Evolutionary conservation across 108 stramenopile genomes (phyloP).

Genomic region (Nitzschia sp.): DNA sequence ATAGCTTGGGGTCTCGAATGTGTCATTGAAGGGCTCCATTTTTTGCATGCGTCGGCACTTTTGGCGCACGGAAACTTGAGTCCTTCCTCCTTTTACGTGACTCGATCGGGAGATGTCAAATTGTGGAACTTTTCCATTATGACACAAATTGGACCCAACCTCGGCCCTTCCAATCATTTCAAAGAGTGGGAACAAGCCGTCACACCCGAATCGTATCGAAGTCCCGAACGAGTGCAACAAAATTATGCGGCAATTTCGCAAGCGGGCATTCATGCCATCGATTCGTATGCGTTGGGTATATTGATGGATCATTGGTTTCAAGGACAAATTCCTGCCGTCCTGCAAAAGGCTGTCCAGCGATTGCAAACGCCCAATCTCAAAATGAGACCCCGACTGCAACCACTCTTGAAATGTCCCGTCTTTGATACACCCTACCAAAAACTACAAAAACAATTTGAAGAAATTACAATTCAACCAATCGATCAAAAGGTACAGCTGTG

Average conservation of each 20-base stretch:
- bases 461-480: slow-evolving; percentile 69
- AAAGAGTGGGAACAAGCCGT: slow-evolving; percentile 54
- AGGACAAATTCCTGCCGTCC: slow-evolving; percentile 55
- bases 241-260: slow-evolving; percentile 62
- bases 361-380: slow-evolving; percentile 70
- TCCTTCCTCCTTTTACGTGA: slow-evolving; percentile 75
- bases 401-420: slow-evolving; percentile 78
- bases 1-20: slow-evolving; percentile 82
- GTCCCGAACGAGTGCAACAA: slow-evolving; percentile 69
- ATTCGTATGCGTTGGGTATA: slow-evolving; percentile 72
- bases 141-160: slow-evolving; percentile 57
- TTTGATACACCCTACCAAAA: slow-evolving; percentile 80
- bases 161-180: slow-evolving; percentile 69
- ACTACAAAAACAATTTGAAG: slow-evolving; percentile 61
- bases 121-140: slow-evolving; percentile 73
- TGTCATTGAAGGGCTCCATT: slow-evolving; percentile 68
- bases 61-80: slow-evolving; percentile 74
- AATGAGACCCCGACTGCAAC: slow-evolving; percentile 68
- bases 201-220: slow-evolving; percentile 69
- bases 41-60: slow-evolving; percentile 78
- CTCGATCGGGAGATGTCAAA: slow-evolving; percentile 84
- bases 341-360: slow-evolving; percentile 74
- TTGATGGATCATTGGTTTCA: slow-evolving; percentile 73
- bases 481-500: slow-evolving; percentile 77
- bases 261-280: slow-evolving; percentile 73